Percentiles rank a stretch among this genome's conserved stretches.
Evolutionary conservation across 345 rosid species (phyloP).

Genomic region (Linum trigynum): DNA sequence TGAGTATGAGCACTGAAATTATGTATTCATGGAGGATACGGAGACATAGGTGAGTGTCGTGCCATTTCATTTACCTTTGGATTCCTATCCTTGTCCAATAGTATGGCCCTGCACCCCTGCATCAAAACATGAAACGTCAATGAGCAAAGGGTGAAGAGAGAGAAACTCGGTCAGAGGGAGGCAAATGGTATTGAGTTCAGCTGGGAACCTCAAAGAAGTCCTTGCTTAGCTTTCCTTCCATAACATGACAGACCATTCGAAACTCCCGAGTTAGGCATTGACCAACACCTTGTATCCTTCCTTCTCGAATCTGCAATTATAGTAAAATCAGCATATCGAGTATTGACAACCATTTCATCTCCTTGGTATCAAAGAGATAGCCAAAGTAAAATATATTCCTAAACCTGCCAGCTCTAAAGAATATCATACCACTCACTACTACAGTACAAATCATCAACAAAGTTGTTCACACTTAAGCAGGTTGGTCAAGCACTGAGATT

Average conservation of each 20-base stretch:
- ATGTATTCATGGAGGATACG: neutral
- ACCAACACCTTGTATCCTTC: conserved; percentile 76
- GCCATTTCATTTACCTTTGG: conserved; percentile 46
- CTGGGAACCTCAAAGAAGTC: conserved; percentile 72
- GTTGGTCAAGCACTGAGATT: neutral
- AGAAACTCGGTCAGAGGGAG: neutral
- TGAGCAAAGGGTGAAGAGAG: neutral
- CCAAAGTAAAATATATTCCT: neutral
- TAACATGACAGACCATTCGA: conserved; percentile 76
- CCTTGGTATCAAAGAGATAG: neutral
- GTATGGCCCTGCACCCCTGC: conserved; percentile 93
- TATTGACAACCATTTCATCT: neutral
- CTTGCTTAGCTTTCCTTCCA: conserved; percentile 73
- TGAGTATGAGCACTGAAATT: no score
- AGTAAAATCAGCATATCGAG: conserved; percentile 7
- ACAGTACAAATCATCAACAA: neutral
- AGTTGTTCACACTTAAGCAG: neutral
- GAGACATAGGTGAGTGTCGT: conserved; percentile 6
- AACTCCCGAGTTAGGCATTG: conserved; percentile 72
- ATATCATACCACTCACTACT: neutral
- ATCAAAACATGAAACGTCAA: conserved; percentile 4
- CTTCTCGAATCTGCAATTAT: conserved; percentile 73
- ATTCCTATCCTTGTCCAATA: conserved; percentile 73
- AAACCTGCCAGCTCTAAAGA: neutral
- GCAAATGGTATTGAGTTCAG: conserved; percentile 1